Percentiles rank a stretch among this genome's conserved stretches.
phyloP scores from a whole-genome alignment of 2,329 filamentous ascomycete genomes.

The Aspergillus brasiliensis region DNA sequence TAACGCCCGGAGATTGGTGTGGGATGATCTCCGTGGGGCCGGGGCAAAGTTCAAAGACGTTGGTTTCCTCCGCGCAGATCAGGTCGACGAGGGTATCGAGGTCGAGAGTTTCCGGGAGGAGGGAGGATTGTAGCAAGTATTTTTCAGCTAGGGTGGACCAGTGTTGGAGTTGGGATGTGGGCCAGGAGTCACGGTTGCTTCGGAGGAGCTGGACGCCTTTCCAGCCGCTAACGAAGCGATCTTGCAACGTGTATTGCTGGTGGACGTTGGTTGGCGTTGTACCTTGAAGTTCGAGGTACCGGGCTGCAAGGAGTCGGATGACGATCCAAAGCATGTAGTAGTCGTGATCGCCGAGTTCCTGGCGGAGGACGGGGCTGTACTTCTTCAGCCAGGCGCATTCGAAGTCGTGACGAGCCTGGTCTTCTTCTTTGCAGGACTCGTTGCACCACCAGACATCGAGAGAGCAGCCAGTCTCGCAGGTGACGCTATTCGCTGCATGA shows the following conservation, averaged over 20 bases:
- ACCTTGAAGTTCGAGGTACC: neutral
- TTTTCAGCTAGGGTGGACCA: neutral
- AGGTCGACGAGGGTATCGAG: neutral
- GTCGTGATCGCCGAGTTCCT: neutral
- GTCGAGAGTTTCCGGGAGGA: neutral
- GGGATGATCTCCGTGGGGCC: neutral
- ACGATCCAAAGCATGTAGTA: slow-evolving; percentile 6
- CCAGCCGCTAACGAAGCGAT: neutral
- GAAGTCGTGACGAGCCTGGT: neutral
- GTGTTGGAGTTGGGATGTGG: neutral
- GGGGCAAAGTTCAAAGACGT: neutral
- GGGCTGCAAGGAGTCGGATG: neutral
- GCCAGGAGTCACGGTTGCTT: neutral
- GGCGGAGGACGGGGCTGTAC: neutral
- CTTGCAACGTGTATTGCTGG: neutral
- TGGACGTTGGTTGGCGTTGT: neutral
- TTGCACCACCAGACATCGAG: neutral
- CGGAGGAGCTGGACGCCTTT: neutral
- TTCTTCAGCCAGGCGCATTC: slow-evolving; percentile 1
- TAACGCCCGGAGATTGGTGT: neutral
- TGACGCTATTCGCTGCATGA: neutral
- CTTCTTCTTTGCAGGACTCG: neutral
- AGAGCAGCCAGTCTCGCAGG: neutral
- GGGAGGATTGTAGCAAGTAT: neutral
- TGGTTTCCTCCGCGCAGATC: neutral